Conservation (phyloP, 2,329 filamentous ascomycete genomes). For the Ophiobolus disseminans region DNA sequence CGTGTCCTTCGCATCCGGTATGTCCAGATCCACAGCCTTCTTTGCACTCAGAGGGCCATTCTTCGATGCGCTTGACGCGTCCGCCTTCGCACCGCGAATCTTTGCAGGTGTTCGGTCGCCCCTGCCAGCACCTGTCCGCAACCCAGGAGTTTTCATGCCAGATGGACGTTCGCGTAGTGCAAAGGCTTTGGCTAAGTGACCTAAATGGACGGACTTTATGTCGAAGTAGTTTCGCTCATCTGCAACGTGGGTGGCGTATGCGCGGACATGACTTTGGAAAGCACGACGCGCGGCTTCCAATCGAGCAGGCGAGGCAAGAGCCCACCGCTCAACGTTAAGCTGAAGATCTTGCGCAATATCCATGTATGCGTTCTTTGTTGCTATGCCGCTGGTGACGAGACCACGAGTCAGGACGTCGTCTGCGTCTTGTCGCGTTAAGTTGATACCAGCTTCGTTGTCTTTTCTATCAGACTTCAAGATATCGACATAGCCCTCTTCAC, state of each 20-base stretch:
- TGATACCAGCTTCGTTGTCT: slow-evolving; percentile 63
- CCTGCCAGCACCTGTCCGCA: slow-evolving; percentile 55
- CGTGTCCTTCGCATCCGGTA: slow-evolving; percentile 55
- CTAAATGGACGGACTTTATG: slow-evolving; percentile 87
- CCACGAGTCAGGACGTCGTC: slow-evolving; percentile 73
- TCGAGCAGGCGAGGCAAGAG: slow-evolving; percentile 68
- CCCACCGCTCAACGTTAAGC: slow-evolving; percentile 70
- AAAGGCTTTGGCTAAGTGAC: slow-evolving; percentile 93
- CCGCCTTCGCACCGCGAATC: slow-evolving; percentile 46
- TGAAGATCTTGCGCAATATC: slow-evolving; percentile 71
- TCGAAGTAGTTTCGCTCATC: slow-evolving; percentile 88
- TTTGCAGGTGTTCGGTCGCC: slow-evolving; percentile 46
- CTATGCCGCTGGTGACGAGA: slow-evolving; percentile 54
- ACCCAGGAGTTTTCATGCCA: slow-evolving; percentile 68
- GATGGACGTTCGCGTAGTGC: slow-evolving; percentile 87
- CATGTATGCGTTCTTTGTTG: slow-evolving; percentile 65
- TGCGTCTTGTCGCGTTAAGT: slow-evolving; percentile 65
- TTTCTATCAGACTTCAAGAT: slow-evolving; percentile 76
- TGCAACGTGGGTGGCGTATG: slow-evolving; percentile 91
- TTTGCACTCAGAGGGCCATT: slow-evolving; percentile 11
- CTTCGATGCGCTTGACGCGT: slow-evolving; percentile 49
- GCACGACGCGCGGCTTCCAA: slow-evolving; percentile 83
- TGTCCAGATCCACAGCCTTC: slow-evolving; percentile 35
- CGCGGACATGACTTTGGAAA: slow-evolving; percentile 90
- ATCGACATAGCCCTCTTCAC: slow-evolving; percentile 88